Conservation (phyloP, 768 basidiomycete species). For the Ephemerocybe angulata region DNA sequence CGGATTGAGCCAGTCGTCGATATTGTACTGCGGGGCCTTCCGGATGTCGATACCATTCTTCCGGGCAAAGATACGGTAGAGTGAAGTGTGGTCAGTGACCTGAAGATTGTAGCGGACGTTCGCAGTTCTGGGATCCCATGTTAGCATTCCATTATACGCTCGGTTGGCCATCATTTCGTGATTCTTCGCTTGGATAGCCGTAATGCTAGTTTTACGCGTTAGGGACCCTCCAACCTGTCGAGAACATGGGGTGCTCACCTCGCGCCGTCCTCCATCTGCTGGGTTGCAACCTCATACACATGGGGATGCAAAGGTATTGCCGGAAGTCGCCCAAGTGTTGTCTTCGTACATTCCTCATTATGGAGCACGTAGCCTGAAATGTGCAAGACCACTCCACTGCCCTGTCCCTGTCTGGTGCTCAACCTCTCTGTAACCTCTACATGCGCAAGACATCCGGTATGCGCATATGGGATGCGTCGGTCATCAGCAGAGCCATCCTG, state of each 20-base stretch:
- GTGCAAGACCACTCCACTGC: too few relatives aligned
- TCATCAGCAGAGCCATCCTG: background rate
- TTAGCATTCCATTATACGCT: background rate
- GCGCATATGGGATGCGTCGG: conserved; percentile 13
- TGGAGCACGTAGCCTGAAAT: background rate
- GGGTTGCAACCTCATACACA: conserved; percentile 18
- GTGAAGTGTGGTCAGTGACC: background rate
- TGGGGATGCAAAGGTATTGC: conserved; percentile 29
- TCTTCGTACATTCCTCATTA: background rate
- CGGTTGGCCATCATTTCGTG: background rate
- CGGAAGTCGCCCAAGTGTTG: conserved; percentile 16
- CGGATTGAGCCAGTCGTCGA: background rate
- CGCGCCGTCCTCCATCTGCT: conserved; percentile 16
- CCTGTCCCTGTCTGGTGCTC: background rate
- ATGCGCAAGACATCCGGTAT: conserved; percentile 34
- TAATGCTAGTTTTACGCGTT: background rate
- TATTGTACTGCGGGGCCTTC: background rate
- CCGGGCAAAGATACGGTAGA: background rate
- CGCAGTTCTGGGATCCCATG: background rate
- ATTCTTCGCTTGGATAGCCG: background rate
- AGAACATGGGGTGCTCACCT: conserved; percentile 10
- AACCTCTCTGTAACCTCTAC: conserved; percentile 25
- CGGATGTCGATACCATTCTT: background rate
- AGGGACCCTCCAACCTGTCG: background rate
- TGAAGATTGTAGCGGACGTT: background rate